Evolutionary conservation across 1,284 basidiomycete species (phyloP), one percentile per base, ranked within the genome.

Genomic region (Melampsora occidentalis): DNA sequence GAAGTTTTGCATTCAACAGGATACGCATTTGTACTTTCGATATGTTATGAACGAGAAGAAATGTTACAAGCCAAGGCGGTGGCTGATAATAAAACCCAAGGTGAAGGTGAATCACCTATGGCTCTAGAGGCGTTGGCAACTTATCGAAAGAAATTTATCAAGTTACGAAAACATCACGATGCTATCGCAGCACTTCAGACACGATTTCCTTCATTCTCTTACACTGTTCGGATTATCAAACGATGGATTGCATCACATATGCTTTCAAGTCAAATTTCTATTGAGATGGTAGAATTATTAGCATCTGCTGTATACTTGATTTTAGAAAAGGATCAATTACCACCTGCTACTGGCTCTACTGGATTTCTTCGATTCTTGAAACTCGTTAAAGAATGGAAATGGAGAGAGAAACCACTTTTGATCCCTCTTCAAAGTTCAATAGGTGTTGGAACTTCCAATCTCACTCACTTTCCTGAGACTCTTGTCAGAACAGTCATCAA

Each of bases 221-320:
- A 90, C 6, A 94, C 94, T 0, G 90, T 92, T 25, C 87, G 97
- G 35, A 86, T 99, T 28, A 88, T 92, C 57, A 96, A 98, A 84
- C 88, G 97, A 68, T 99, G 97, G 97, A 84, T 98, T 65, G 88
- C 90, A 0, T 86, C 90, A 1, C 97, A 99, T 83, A 87, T 98
- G 28, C 77, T 80, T 16, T 86, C 92, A 20, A 85, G 86, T 1
- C 90, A 93, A 79, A 84, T 95, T 59, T 86, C 87, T 5, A 87
- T 89, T 73, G 93, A 97, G 82, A 88, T 89, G 0, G 86, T 93
- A 63, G 97, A 99, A 83, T 84, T 99, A 14, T 82, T 99, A 39
- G 91, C 90, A 80, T 92, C 92, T 0, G 82, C 83, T 25, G 84
- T 86, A 2, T 89, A 87, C 79, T 81, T 88, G 61, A 84, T 83